These are phyloP conservation scores for Penicillium sp. DNA, from an alignment of 2,329 filamentous ascomycete species.

Conservation along the genomic window DNA sequence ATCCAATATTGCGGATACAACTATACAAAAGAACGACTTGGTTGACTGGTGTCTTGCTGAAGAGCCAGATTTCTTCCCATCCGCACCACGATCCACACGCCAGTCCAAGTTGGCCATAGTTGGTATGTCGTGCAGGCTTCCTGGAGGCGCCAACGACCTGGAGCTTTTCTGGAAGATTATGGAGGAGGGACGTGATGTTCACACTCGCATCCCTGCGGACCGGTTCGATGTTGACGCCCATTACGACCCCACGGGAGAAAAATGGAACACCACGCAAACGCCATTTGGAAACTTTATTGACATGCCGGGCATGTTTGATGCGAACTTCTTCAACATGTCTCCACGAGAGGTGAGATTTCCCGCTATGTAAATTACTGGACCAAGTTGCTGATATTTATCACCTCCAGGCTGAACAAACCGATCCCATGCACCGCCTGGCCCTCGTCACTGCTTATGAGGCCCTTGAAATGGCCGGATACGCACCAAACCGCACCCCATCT, in stretches of 20 bases:
- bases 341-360: too few relatives aligned
- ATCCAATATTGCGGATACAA: not conserved
- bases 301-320: constrained; percentile 43
- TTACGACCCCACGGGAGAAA: constrained; percentile 37
- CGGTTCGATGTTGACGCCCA: constrained; percentile 41
- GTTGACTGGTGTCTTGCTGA: not conserved
- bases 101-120: constrained; percentile 11
- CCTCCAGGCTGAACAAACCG: constrained; percentile 72
- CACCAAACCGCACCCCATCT: constrained; percentile 5
- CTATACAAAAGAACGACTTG: not conserved
- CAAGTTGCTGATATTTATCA: too few relatives aligned
- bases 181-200: constrained; percentile 34
- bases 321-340: constrained; percentile 56
- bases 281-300: constrained; percentile 45
- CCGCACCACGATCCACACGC: not conserved
- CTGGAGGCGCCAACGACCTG: constrained; percentile 25
- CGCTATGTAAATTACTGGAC: too few relatives aligned
- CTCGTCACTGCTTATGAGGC: constrained; percentile 77
- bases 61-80: constrained; percentile 4
- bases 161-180: constrained; percentile 42
- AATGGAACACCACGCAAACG: constrained; percentile 35
- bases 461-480: constrained; percentile 26
- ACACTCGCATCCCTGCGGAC: constrained; percentile 33
- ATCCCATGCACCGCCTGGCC: constrained; percentile 55
- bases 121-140: constrained; percentile 12